Evolutionary conservation across 352 stramenopile genomes (phyloP).

Genomic region (Phytophthora syringae): DNA sequence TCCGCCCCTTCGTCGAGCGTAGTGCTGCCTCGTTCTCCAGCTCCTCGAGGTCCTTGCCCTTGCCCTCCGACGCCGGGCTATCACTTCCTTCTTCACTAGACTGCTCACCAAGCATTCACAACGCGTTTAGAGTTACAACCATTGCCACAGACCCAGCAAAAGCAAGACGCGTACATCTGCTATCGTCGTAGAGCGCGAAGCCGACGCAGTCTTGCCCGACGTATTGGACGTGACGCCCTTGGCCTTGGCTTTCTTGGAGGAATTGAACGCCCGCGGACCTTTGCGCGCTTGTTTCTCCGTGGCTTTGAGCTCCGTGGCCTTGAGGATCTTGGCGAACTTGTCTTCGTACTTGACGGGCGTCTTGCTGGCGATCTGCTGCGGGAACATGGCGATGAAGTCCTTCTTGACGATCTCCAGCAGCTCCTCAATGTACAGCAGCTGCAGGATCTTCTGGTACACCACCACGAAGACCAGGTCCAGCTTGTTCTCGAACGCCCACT

Average conservation of each 20-base stretch:
- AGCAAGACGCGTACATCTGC: constrained; percentile 36
- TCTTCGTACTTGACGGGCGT: constrained; percentile 80
- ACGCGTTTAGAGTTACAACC: constrained; percentile 11
- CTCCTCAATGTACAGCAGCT: constrained; percentile 92
- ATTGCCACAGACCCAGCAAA: constrained; percentile 2
- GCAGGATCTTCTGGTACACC: constrained; percentile 92
- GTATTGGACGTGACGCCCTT: constrained; percentile 62
- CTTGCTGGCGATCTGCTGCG: constrained; percentile 76
- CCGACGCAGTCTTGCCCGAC: constrained; percentile 49
- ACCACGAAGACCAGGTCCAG: constrained; percentile 92
- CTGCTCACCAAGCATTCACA: constrained; percentile 32
- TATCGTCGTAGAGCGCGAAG: constrained; percentile 44
- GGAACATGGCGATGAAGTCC: constrained; percentile 81
- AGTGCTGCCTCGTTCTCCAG: constrained; percentile 58
- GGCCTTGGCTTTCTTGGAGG: constrained; percentile 68
- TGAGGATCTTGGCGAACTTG: constrained; percentile 84
- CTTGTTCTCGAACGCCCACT: constrained; percentile 94
- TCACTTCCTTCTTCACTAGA: constrained; percentile 75
- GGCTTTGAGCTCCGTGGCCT: constrained; percentile 74
- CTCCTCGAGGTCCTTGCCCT: constrained; percentile 62
- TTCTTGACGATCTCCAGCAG: constrained; percentile 90
- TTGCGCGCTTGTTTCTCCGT: constrained; percentile 65
- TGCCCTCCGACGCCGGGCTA: constrained; percentile 50
- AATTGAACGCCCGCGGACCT: constrained; percentile 66
- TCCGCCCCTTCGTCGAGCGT: constrained; percentile 44